Base-by-base conservation (phyloP, 176 grass and related monocot genomes). In the Hordeum marinum region DNA sequence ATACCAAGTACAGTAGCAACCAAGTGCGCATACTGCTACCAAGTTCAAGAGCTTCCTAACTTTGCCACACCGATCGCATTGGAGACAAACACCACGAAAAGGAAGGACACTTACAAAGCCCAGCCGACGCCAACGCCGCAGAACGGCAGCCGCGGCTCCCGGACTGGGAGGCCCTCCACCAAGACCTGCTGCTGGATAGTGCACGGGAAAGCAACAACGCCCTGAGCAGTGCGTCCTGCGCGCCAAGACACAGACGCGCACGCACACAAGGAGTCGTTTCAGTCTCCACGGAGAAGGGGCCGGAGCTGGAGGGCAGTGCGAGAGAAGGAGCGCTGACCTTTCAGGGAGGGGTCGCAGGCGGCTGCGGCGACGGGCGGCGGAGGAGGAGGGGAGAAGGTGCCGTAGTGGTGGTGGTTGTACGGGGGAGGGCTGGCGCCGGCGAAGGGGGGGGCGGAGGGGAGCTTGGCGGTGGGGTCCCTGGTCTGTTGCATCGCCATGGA, bases 41-140 rank as follows among this genome's bases (percentile, higher is more conserved):
- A 9, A n/a, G 3, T 46, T 23, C 11, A 39, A 35, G 6, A n/a
- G 23, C 7, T 60, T 63, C 32, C 60, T 13, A 21, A n/a, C 29
- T 20, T 15, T 21, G 48, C 45, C 29, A 55, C 43, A 69, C 64
- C 61, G 8, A 55, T 21, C 29, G 36, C 21, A 68, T 39, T 54
- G 31, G 45, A 69, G 45, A 36, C 20, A 71, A 9, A 21, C 65
- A 54, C 20, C 50, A 21, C 52, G 8, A 12, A n/a, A 29, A 73
- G 45, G 17, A 66, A 69, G 15, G 17, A 54, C 18, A 87, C 89
- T 91, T 84, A 94, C 89, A 94, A 50, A 83, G 68, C 73, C 92
- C 92, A 91, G 63, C 89, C 92, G 20, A 91, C 2, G 81, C 92
- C 92, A 11, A 85, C 55, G 77, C 89, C 92, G 48, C 72, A 94